Percentiles rank a stretch among this genome's conserved stretches.
Conservation (phyloP, 352 stramenopile genomes). For the Phytophthora pluvialis region DNA sequence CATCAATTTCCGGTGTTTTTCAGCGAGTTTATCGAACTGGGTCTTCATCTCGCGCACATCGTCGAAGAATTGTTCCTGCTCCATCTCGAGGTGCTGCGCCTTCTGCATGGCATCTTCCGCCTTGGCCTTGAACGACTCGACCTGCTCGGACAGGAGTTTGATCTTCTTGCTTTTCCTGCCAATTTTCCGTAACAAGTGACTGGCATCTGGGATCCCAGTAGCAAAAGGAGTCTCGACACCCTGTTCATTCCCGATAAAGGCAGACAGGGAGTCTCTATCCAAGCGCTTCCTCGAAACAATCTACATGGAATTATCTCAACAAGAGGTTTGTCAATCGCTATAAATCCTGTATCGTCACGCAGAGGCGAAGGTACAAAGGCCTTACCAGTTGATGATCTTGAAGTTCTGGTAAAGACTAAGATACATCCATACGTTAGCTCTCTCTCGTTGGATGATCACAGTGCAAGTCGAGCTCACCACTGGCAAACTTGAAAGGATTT, state of each 20-base stretch:
- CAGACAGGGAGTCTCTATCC: constrained; percentile 12
- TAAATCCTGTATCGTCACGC: not conserved
- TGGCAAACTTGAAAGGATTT: constrained; percentile 40
- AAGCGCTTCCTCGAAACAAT: constrained; percentile 27
- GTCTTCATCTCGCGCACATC: constrained; percentile 78
- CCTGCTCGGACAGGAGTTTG: constrained; percentile 43
- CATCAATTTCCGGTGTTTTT: constrained; percentile 68
- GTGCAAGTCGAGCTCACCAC: constrained; percentile 15
- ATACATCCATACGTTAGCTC: not conserved
- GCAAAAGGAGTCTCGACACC: not conserved
- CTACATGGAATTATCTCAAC: constrained; percentile 8
- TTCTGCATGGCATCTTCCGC: constrained; percentile 56
- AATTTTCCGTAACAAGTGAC: constrained; percentile 28
- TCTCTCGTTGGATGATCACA: not conserved
- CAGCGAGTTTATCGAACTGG: constrained; percentile 69
- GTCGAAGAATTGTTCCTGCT: constrained; percentile 86
- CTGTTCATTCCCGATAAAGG: constrained; percentile 11
- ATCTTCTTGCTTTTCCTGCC: constrained; percentile 63
- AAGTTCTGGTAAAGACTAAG: constrained; percentile 19
- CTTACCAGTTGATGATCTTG: constrained; percentile 38
- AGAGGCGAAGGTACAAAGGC: too few relatives aligned
- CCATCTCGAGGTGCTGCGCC: constrained; percentile 82
- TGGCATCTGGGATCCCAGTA: constrained; percentile 4
- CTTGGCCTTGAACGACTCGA: constrained; percentile 49
- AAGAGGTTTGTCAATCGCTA: not conserved